phyloP scores from a whole-genome alignment of 2,329 filamentous ascomycete genomes.

The Chaetomiaceae sp. region DNA sequence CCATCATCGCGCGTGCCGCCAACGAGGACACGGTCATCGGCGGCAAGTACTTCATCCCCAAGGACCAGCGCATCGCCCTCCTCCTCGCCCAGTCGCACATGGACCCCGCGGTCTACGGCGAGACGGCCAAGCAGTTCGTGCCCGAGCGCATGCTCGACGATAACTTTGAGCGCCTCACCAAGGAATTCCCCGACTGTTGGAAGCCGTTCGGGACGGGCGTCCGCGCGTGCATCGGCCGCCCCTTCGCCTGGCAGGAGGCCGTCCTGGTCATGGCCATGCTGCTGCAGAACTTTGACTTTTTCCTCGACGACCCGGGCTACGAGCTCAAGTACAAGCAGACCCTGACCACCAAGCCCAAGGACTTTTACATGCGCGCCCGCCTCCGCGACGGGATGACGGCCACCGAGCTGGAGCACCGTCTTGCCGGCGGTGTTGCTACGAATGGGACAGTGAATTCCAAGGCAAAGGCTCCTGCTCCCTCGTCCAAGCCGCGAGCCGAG shows the following conservation, averaged over 20 bases:
- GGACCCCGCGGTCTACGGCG: slow-evolving; percentile 61
- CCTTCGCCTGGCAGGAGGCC: slow-evolving; percentile 72
- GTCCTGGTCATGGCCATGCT: slow-evolving; percentile 58
- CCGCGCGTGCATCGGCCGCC: slow-evolving; percentile 66
- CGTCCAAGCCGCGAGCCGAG: neutral
- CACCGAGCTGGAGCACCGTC: slow-evolving; percentile 43
- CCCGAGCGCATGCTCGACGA: slow-evolving; percentile 71
- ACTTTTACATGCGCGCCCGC: slow-evolving; percentile 57
- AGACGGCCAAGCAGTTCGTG: slow-evolving; percentile 60
- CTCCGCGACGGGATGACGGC: slow-evolving; percentile 57
- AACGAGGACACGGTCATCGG: slow-evolving; percentile 51
- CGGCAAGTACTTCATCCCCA: slow-evolving; percentile 57
- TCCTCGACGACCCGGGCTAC: slow-evolving; percentile 57
- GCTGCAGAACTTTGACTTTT: slow-evolving; percentile 68
- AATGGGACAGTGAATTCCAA: slow-evolving; percentile 9
- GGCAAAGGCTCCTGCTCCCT: too few species aligned
- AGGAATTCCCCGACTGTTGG: slow-evolving; percentile 59
- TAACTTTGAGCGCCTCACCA: slow-evolving; percentile 56
- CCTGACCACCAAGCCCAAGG: slow-evolving; percentile 59
- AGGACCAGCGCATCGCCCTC: slow-evolving; percentile 46
- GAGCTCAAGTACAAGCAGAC: slow-evolving; percentile 51
- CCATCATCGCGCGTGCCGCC: slow-evolving; percentile 51
- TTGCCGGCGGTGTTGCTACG: slow-evolving; percentile 41
- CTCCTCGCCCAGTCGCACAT: slow-evolving; percentile 53
- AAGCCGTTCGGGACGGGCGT: slow-evolving; percentile 62